phyloP scores from a whole-genome alignment of 2,329 filamentous ascomycete species.

The Fusarium solani-melongenae region DNA sequence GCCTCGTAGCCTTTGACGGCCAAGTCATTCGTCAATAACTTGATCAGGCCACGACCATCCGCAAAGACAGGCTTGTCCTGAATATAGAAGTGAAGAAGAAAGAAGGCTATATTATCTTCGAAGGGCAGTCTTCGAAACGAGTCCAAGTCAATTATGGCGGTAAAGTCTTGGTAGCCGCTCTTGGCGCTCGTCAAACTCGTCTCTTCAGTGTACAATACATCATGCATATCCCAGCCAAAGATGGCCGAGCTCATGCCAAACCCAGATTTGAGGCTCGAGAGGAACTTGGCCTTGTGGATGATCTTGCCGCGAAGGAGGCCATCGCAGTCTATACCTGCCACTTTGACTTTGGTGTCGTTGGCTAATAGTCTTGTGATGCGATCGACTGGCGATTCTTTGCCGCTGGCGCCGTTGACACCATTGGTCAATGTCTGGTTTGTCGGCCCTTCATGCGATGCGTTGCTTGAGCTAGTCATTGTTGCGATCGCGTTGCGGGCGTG shows the following conservation, averaged over 20 bases:
- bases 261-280: conserved; percentile 77
- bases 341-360: background rate
- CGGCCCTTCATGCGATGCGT: background rate
- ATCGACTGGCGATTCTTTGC: background rate
- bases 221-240: conserved; percentile 92
- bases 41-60: background rate
- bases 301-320: background rate
- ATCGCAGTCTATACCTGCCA: background rate
- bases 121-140: background rate
- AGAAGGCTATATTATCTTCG: background rate
- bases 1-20: background rate
- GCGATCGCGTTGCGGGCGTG: background rate
- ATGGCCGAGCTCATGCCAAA: conserved; percentile 88
- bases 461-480: background rate
- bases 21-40: background rate
- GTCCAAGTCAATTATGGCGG: background rate
- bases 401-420: background rate
- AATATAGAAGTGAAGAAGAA: background rate
- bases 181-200: conserved; percentile 69
- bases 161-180: background rate
- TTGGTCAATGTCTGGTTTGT: background rate
- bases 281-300: conserved; percentile 40
- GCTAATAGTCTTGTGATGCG: background rate
- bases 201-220: conserved; percentile 81
- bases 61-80: background rate